Evolutionary conservation across 2,329 filamentous ascomycete species (phyloP).

Genomic region (Ramularia endophylla): DNA sequence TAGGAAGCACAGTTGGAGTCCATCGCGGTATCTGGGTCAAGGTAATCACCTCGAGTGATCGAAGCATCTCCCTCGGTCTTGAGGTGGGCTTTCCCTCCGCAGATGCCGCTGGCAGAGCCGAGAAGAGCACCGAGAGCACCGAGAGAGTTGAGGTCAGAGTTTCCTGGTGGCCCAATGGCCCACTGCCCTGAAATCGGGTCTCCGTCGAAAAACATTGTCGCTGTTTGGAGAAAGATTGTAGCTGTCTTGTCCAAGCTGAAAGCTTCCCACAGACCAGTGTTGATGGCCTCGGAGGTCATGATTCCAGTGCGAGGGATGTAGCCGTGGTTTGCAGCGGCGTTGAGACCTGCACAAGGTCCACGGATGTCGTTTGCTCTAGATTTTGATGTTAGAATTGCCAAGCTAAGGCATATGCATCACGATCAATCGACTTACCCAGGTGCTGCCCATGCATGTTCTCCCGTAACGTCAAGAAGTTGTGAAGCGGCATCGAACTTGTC

Average conservation of each 20-base stretch:
- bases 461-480: conserved; percentile 23
- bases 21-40: conserved; percentile 15
- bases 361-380: conserved; percentile 21
- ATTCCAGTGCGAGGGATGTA: conserved; percentile 20
- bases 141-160: conserved; percentile 19
- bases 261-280: conserved; percentile 19
- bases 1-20: conserved; percentile 24
- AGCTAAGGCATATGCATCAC: no score
- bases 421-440: no score
- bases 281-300: conserved; percentile 15
- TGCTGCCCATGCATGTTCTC: conserved; percentile 20
- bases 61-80: conserved; percentile 22
- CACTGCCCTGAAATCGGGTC: conserved; percentile 18
- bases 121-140: conserved; percentile 18
- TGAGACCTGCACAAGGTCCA: conserved; percentile 23
- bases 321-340: conserved; percentile 26
- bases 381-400: no score
- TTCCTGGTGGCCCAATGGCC: conserved; percentile 14
- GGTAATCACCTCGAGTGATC: conserved; percentile 25
- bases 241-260: conserved; percentile 19
- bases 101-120: conserved; percentile 23
- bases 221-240: conserved; percentile 21
- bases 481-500: conserved; percentile 23
- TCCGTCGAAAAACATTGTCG: conserved; percentile 21
- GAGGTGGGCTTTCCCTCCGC: conserved; percentile 20